Base-by-base conservation (phyloP, 495 filamentous ascomycete genomes). In the Penicillium verhagenii region DNA sequence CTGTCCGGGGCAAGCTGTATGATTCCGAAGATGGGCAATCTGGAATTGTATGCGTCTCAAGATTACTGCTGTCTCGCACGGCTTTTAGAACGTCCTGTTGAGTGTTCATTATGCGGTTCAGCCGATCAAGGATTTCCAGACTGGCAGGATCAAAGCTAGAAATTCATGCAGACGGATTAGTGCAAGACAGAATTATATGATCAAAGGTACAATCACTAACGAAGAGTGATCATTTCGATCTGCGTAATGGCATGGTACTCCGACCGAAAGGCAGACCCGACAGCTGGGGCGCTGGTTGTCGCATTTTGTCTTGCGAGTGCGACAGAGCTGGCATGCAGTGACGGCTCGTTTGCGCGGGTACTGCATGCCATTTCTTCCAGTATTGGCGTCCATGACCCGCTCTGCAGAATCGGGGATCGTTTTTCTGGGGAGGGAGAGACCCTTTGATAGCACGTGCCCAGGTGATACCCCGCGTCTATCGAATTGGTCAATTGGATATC, bases 341-440 rank as follows among this genome's bases (percentile, higher is more conserved):
- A 44, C 47, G 8, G 53, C 57, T 48, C 57, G 43, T 35, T 60
- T 60, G 16, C 52, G 52, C 6, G 57, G 52, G 21, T 52, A 57
- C n/a, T n/a, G n/a, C n/a, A n/a, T n/a, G n/a, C n/a, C n/a, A n/a
- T n/a, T n/a, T n/a, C n/a, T n/a, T n/a, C n/a, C n/a, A n/a, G n/a
- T n/a, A n/a, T n/a, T n/a, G n/a, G n/a, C n/a, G n/a, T n/a, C n/a
- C n/a, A n/a, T n/a, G n/a, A n/a, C n/a, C n/a, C n/a, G n/a, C n/a
- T n/a, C n/a, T n/a, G n/a, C n/a, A n/a, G n/a, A n/a, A n/a, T n/a
- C n/a, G n/a, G n/a, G n/a, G n/a, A n/a, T n/a, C n/a, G n/a, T n/a
- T n/a, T n/a, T n/a, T n/a, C n/a, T n/a, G n/a, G n/a, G n/a, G n/a
- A n/a, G n/a, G n/a, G n/a, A n/a, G n/a, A n/a, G n/a, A n/a, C n/a